Conservation (phyloP, 306 rosid species). For the Medicago arabica region DNA sequence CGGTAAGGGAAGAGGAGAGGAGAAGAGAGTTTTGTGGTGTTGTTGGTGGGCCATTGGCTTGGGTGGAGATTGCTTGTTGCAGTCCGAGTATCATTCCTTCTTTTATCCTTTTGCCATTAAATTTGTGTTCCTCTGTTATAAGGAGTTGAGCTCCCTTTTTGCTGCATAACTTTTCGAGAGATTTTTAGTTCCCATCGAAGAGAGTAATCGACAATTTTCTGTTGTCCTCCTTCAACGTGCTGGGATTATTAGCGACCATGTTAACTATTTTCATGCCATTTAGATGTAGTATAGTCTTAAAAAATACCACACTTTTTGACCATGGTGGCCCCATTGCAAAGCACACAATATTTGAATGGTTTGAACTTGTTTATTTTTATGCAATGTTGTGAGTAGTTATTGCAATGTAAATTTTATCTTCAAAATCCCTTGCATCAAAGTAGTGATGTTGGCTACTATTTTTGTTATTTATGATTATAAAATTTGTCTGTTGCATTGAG, state of each 20-base stretch:
- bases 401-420: too few species aligned
- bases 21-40: background rate
- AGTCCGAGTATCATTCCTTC: background rate
- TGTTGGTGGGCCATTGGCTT: background rate
- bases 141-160: conserved; percentile 4
- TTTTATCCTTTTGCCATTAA: background rate
- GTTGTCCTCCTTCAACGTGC: background rate
- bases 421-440: too few species aligned
- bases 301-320: too few species aligned
- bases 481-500: conserved; percentile 1
- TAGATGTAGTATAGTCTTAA: too few species aligned
- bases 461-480: too few species aligned
- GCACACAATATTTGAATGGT: too few species aligned
- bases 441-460: too few species aligned
- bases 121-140: background rate
- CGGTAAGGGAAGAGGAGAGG: background rate
- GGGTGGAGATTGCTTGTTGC: conserved; percentile 5
- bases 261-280: too few species aligned
- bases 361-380: too few species aligned
- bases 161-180: background rate
- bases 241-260: background rate
- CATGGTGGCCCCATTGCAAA: too few species aligned
- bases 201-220: background rate
- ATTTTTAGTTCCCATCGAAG: background rate
- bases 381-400: too few species aligned